These are phyloP conservation scores for Rhodosporidiobolus sp. DNA, from an alignment of 768 basidiomycete genomes.

Conservation along the genomic window DNA sequence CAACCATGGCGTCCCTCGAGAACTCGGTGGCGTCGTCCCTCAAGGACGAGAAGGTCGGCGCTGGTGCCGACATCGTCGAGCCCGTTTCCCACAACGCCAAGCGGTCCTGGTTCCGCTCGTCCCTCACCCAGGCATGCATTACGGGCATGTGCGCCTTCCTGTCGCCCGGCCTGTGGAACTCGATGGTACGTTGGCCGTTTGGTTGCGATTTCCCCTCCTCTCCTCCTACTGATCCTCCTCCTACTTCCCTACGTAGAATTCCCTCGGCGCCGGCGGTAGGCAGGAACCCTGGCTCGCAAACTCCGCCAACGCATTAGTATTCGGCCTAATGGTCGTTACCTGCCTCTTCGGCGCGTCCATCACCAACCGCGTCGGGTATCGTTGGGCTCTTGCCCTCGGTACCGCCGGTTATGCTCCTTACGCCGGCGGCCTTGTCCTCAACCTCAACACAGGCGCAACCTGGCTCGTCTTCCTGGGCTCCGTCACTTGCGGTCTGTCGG, in stretches of 20 bases:
- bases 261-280: slow-evolving; percentile 5
- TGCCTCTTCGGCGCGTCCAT: slow-evolving; percentile 21
- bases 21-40: not conserved
- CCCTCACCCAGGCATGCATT: slow-evolving; percentile 2
- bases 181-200: not conserved
- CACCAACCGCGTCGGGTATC: slow-evolving; percentile 2
- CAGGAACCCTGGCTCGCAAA: slow-evolving; percentile 22
- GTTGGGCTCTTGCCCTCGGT: slow-evolving; percentile 24
- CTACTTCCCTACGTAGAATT: not conserved
- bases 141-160: slow-evolving; percentile 21
- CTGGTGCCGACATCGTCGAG: too few relatives aligned
- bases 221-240: not conserved
- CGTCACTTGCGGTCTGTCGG: slow-evolving; percentile 43
- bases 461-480: slow-evolving; percentile 47
- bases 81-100: not conserved
- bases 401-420: slow-evolving; percentile 31
- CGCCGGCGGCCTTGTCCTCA: slow-evolving; percentile 45
- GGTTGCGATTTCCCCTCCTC: too few relatives aligned
- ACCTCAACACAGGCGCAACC: slow-evolving; percentile 39
- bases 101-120: not conserved
- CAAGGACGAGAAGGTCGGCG: not conserved
- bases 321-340: slow-evolving; percentile 30
- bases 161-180: not conserved
- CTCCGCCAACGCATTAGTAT: slow-evolving; percentile 19
- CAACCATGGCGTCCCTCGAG: not conserved